Conservation (phyloP, 176 grass and related monocot genomes). For the Leersia perrieri region DNA sequence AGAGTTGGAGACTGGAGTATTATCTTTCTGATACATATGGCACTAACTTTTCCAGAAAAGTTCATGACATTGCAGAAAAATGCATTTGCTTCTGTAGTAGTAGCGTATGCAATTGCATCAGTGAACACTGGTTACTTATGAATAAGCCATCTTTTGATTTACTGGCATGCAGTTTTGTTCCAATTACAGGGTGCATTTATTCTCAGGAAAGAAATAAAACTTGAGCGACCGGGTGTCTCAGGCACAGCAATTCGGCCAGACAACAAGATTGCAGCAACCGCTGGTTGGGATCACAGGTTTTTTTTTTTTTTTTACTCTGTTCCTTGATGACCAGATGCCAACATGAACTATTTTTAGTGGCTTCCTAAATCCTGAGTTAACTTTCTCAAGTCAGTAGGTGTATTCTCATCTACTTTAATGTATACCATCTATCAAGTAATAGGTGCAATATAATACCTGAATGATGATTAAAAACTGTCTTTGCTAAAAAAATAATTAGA, state of each 20-base stretch:
- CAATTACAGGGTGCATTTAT: constrained; percentile 50
- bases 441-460: neutral
- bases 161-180: constrained; percentile 16
- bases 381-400: neutral
- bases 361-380: neutral
- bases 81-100: neutral
- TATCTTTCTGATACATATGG: neutral
- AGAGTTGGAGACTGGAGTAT: neutral
- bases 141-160: neutral
- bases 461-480: neutral
- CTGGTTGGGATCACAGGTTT: constrained; percentile 97
- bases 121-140: neutral
- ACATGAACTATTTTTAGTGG: neutral
- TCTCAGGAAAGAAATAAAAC: constrained; percentile 77
- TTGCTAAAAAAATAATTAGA: too few species aligned
- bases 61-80: neutral
- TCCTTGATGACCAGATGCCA: neutral
- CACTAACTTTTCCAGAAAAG: neutral
- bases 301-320: constrained; percentile 15
- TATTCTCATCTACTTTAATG: neutral
- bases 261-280: constrained; percentile 79
- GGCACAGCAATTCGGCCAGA: constrained; percentile 69
- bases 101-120: neutral
- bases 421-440: neutral
- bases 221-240: constrained; percentile 66